Percentiles rank a stretch among this genome's conserved stretches.
phyloP scores from a whole-genome alignment of 2,329 filamentous ascomycete species.

The Lachnellula occidentalis region DNA sequence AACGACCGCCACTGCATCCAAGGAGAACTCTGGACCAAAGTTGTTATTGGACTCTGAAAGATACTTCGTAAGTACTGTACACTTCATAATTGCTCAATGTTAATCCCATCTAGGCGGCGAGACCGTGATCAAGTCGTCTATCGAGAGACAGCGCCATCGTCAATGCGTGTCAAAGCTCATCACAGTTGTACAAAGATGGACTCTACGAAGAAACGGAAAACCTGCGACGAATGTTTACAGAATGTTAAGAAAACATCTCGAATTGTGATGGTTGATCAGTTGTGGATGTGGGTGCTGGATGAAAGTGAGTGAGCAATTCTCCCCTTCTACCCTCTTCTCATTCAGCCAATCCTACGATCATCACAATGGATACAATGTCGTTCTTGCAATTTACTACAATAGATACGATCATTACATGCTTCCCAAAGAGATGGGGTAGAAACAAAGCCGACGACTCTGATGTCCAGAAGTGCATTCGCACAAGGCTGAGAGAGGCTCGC shows the following conservation, averaged over 20 bases:
- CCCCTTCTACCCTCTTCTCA: neutral
- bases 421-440: constrained; percentile 37
- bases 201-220: neutral
- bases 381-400: neutral
- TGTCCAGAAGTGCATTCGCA: constrained; percentile 36
- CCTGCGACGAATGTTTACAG: constrained; percentile 4
- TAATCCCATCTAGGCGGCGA: constrained; percentile 22
- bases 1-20: constrained; percentile 34
- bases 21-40: constrained; percentile 42
- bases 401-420: constrained; percentile 38
- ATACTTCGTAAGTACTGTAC: constrained; percentile 19
- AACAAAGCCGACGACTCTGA: constrained; percentile 37
- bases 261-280: constrained; percentile 39
- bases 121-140: constrained; percentile 30
- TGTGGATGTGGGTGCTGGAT: constrained; percentile 40
- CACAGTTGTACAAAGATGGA: neutral
- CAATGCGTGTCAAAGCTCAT: neutral
- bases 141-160: constrained; percentile 12
- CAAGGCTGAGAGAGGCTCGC: constrained; percentile 24
- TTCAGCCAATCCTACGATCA: neutral
- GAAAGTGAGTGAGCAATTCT: constrained; percentile 22
- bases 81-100: neutral
- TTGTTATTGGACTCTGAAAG: constrained; percentile 36
- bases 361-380: no score
- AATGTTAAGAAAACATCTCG: constrained; percentile 4